Percentiles rank a stretch among this genome's conserved stretches.
These are phyloP conservation scores for Didymosphaeria variabile DNA, from an alignment of 2,329 filamentous ascomycete genomes.

Conservation along the genomic window DNA sequence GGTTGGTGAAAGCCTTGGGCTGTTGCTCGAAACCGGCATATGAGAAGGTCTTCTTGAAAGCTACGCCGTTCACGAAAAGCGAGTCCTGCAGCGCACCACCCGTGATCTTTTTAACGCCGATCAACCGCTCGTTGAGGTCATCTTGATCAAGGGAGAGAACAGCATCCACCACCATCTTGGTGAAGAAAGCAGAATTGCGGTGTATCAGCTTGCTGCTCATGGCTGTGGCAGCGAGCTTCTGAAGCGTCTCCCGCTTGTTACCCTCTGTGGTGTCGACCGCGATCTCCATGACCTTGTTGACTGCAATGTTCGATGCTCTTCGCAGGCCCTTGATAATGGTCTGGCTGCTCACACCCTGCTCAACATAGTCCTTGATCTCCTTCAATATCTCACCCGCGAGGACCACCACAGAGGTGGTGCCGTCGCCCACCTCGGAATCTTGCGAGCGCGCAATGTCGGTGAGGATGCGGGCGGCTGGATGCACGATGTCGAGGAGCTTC, in stretches of 20 bases:
- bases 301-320: slow-evolving; percentile 86
- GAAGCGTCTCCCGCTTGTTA: slow-evolving; percentile 85
- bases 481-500: slow-evolving; percentile 99
- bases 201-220: slow-evolving; percentile 99
- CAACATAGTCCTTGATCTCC: slow-evolving; percentile 94
- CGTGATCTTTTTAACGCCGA: slow-evolving; percentile 97
- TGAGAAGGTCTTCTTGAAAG: slow-evolving; percentile 99
- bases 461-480: slow-evolving; percentile 95
- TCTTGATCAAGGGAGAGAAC: slow-evolving; percentile 95
- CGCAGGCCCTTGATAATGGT: slow-evolving; percentile 96
- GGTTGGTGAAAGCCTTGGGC: slow-evolving; percentile 92
- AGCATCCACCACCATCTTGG: slow-evolving; percentile 97
- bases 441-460: slow-evolving; percentile 98
- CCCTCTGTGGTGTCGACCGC: slow-evolving; percentile 83
- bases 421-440: slow-evolving; percentile 98
- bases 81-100: slow-evolving; percentile 96
- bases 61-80: slow-evolving; percentile 95
- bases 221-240: slow-evolving; percentile 89
- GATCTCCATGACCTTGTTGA: slow-evolving; percentile 99
- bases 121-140: slow-evolving; percentile 96
- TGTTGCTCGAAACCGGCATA: slow-evolving; percentile 99
- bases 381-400: slow-evolving; percentile 97
- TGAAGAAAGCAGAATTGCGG: slow-evolving; percentile 96
- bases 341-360: slow-evolving; percentile 96
- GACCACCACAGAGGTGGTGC: slow-evolving; percentile 96